phyloP scores from a whole-genome alignment of 495 filamentous ascomycete species.

The Penicillium antarcticum region DNA sequence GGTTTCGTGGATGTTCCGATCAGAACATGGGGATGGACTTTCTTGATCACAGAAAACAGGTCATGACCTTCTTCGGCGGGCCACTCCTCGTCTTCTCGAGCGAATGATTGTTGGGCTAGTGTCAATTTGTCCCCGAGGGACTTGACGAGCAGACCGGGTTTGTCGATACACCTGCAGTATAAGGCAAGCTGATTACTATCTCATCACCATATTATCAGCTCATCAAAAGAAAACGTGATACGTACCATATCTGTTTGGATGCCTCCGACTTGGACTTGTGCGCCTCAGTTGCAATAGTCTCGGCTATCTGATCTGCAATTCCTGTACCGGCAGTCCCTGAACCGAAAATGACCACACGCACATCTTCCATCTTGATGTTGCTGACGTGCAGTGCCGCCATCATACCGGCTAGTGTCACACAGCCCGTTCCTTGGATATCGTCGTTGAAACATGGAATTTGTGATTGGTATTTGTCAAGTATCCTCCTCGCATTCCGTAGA shows the following conservation, averaged over 20 bases:
- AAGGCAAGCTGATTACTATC: neutral
- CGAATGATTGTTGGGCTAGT: slow-evolving; percentile 62
- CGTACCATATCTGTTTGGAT: slow-evolving; percentile 75
- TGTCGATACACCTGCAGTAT: slow-evolving; percentile 71
- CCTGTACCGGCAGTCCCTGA: slow-evolving; percentile 82
- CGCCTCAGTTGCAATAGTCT: slow-evolving; percentile 69
- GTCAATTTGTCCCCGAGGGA: slow-evolving; percentile 59
- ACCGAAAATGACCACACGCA: slow-evolving; percentile 72
- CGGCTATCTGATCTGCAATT: slow-evolving; percentile 80
- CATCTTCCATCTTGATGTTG: slow-evolving; percentile 61
- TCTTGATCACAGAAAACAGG: slow-evolving; percentile 63
- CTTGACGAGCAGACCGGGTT: slow-evolving; percentile 70
- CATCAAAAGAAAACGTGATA: neutral
- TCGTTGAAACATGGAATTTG: slow-evolving; percentile 86
- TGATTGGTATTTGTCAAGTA: slow-evolving; percentile 70
- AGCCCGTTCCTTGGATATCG: slow-evolving; percentile 87
- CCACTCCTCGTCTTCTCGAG: slow-evolving; percentile 65
- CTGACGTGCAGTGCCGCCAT: slow-evolving; percentile 69
- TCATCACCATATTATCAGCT: neutral
- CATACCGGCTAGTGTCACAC: slow-evolving; percentile 80
- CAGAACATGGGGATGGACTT: slow-evolving; percentile 75
- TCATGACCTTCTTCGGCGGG: slow-evolving; percentile 47
- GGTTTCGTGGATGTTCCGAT: slow-evolving; percentile 83
- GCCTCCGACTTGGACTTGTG: slow-evolving; percentile 70
- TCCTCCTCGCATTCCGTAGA: slow-evolving; percentile 55